These are phyloP conservation scores for Annulohypoxylon moriforme DNA, from an alignment of 495 filamentous ascomycete species.

Conservation along the genomic window DNA sequence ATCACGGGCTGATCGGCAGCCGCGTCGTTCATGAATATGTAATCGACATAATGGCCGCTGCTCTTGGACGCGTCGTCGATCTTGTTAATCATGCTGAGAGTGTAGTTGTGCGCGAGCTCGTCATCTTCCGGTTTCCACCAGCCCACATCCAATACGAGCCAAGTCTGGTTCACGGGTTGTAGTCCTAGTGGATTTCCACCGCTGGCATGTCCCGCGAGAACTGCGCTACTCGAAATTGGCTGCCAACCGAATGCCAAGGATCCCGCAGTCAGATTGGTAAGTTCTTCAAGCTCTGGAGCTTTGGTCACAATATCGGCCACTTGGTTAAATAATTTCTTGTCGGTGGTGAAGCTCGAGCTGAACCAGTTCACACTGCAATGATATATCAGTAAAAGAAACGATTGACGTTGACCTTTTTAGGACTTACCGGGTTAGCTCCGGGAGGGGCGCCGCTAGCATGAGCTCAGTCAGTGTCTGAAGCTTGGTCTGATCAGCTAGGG, in stretches of 20 bases:
- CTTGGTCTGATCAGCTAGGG: slow-evolving; percentile 37
- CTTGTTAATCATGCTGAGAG: slow-evolving; percentile 34
- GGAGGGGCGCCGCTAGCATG: slow-evolving; percentile 26
- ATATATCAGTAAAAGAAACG: slow-evolving; percentile 8
- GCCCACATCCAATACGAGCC: slow-evolving; percentile 42
- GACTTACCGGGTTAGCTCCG: slow-evolving; percentile 34
- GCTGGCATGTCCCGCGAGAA: slow-evolving; percentile 29
- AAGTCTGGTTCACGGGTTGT: slow-evolving; percentile 46
- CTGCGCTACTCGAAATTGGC: slow-evolving; percentile 41
- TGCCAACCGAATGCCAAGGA: slow-evolving; percentile 48
- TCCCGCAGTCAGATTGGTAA: slow-evolving; percentile 39
- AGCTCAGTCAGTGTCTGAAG: slow-evolving; percentile 43
- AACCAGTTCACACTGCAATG: slow-evolving; percentile 40
- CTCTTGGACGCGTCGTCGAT: slow-evolving; percentile 38
- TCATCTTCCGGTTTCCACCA: slow-evolving; percentile 44
- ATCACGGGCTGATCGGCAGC: slow-evolving; percentile 40
- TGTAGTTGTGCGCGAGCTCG: slow-evolving; percentile 30
- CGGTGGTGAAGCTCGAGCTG: slow-evolving; percentile 40
- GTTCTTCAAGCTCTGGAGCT: slow-evolving; percentile 38
- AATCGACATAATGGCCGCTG: slow-evolving; percentile 38
- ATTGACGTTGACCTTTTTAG: not conserved
- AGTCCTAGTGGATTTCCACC: slow-evolving; percentile 44
- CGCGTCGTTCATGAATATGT: slow-evolving; percentile 47
- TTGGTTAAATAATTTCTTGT: slow-evolving; percentile 33
- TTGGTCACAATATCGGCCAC: slow-evolving; percentile 35